Percentiles rank a stretch among this genome's conserved stretches.
Conservation (phyloP, 192 early-diverging fungal genomes). For the Chytriomyces sp. region DNA sequence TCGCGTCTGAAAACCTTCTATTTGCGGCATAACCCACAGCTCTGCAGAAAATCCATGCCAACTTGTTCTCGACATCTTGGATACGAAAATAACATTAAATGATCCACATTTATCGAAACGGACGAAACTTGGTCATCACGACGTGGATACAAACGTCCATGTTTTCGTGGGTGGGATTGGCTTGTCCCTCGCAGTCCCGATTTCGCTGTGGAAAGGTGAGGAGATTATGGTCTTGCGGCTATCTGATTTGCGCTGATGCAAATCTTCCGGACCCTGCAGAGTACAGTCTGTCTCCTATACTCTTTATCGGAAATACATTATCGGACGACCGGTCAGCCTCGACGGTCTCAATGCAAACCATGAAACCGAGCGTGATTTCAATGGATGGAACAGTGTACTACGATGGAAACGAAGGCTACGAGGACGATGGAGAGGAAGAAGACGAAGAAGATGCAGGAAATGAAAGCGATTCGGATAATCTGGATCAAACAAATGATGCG, state of each 20-base stretch:
- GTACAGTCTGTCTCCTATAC: neutral
- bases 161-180: neutral
- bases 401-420: slow-evolving; percentile 37
- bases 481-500: neutral
- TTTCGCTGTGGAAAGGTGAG: neutral
- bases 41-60: neutral
- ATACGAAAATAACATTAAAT: neutral
- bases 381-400: slow-evolving; percentile 52
- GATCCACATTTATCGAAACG: neutral
- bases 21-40: too few species aligned
- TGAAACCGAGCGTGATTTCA: neutral
- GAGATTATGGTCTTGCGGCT: neutral
- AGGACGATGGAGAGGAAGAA: slow-evolving; percentile 50
- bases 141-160: neutral
- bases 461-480: slow-evolving; percentile 14
- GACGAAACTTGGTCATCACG: neutral
- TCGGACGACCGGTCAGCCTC: neutral
- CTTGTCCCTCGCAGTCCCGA: neutral
- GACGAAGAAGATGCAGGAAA: slow-evolving; percentile 15
- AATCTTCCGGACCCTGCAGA: neutral
- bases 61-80: slow-evolving; percentile 4
- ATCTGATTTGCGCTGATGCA: neutral
- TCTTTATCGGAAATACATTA: neutral
- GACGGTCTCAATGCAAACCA: neutral
- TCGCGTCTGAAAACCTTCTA: too few species aligned